Evolutionary conservation across 2,329 filamentous ascomycete genomes (phyloP).

Genomic region (Mycocentrospora acerina): DNA sequence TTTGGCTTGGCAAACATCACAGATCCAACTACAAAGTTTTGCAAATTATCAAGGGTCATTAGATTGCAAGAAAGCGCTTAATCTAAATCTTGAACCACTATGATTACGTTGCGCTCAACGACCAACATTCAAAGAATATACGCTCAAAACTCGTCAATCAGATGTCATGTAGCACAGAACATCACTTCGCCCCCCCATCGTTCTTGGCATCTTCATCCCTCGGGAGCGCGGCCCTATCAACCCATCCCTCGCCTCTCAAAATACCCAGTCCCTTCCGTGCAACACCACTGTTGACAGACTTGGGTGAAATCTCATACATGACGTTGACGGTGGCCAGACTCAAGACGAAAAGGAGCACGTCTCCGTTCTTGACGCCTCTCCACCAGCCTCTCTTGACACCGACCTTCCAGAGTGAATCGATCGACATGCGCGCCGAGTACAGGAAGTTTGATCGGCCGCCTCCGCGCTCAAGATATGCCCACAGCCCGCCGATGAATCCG

Average conservation of each 20-base stretch:
- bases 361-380: constrained; percentile 77
- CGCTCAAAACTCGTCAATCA: too few species aligned
- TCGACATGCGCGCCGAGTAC: constrained; percentile 73
- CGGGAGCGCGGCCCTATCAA: constrained; percentile 56
- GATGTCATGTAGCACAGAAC: too few species aligned
- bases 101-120: too few species aligned
- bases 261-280: constrained; percentile 74
- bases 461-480: constrained; percentile 74
- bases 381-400: constrained; percentile 90
- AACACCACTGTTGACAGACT: constrained; percentile 65
- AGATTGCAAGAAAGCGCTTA: too few species aligned
- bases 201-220: constrained; percentile 12
- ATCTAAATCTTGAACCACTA: too few species aligned
- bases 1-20: too few species aligned
- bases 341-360: constrained; percentile 79
- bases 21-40: too few species aligned
- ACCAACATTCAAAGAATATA: too few species aligned
- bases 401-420: constrained; percentile 88
- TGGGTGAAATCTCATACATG: constrained; percentile 72
- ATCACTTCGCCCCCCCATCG: constrained; percentile 2
- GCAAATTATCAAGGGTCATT: too few species aligned
- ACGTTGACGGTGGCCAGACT: constrained; percentile 77
- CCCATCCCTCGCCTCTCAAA: constrained; percentile 73
- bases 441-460: constrained; percentile 66
- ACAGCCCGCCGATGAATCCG: constrained; percentile 81